Evolutionary conservation across 768 basidiomycete species (phyloP).

Genomic region (Sporobolomyces phaffii): DNA sequence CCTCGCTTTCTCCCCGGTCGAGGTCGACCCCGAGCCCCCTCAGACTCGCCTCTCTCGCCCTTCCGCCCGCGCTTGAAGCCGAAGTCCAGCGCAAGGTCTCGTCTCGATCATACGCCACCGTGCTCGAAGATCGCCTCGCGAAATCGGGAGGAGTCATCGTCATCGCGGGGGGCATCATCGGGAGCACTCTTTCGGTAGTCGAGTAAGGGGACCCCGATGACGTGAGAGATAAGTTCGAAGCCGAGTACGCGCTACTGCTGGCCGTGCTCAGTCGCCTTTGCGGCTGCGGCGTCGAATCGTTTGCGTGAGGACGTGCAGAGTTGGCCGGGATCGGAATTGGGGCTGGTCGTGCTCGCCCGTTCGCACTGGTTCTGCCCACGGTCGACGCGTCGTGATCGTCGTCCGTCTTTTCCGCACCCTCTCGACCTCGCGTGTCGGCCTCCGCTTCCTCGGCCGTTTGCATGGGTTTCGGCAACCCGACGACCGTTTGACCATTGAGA

Average conservation of each 20-base stretch:
- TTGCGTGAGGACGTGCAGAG: not conserved
- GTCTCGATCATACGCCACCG: not conserved
- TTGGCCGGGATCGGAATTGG: slow-evolving; percentile 1
- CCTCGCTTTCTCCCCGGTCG: slow-evolving; percentile 2
- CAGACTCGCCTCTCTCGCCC: slow-evolving; percentile 2
- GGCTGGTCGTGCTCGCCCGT: not conserved
- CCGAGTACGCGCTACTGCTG: slow-evolving; percentile 6
- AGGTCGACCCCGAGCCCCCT: slow-evolving; percentile 17
- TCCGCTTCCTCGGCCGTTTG: not conserved
- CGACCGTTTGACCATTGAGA: not conserved
- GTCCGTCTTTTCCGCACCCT: not conserved
- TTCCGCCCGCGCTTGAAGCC: not conserved
- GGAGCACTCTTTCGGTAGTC: not conserved
- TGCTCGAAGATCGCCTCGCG: not conserved
- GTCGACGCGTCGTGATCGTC: not conserved
- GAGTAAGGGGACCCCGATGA: slow-evolving; percentile 5
- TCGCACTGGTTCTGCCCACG: not conserved
- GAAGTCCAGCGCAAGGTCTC: slow-evolving; percentile 5
- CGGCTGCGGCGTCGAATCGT: not conserved
- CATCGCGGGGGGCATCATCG: not conserved
- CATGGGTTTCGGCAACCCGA: slow-evolving; percentile 5
- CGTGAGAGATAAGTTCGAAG: not conserved
- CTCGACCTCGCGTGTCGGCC: not conserved
- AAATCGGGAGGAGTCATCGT: slow-evolving; percentile 19
- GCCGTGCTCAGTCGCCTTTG: slow-evolving; percentile 5